Percentiles rank a stretch among this genome's conserved stretches.
phyloP scores from a whole-genome alignment of 495 filamentous ascomycete species.

The Copromyces sp. region DNA sequence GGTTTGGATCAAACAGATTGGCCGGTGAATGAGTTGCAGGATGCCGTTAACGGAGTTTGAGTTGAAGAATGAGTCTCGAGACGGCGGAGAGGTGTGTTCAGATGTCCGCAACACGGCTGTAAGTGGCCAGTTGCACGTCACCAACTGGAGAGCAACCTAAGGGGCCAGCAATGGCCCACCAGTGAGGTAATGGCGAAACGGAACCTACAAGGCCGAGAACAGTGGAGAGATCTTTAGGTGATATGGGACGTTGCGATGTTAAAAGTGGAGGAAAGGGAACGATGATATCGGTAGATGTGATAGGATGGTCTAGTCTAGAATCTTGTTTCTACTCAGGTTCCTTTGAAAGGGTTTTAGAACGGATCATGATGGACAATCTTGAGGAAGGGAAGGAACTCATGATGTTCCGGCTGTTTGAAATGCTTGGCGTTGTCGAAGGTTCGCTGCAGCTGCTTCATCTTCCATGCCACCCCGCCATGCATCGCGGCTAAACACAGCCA shows the following conservation, averaged over 20 bases:
- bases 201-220: not conserved
- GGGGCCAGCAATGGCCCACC: not conserved
- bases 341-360: not conserved
- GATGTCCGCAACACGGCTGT: not conserved
- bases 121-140: slow-evolving; percentile 6
- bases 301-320: not conserved
- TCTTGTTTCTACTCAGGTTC: not conserved
- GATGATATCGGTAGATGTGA: not conserved
- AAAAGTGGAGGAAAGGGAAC: not conserved
- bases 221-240: not conserved
- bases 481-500: not conserved
- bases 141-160: not conserved
- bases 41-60: not conserved
- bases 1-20: not conserved
- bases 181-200: not conserved
- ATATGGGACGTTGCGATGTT: not conserved
- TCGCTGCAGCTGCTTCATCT: not conserved
- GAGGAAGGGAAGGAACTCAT: not conserved
- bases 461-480: not conserved
- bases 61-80: not conserved
- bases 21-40: not conserved
- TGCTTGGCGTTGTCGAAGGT: not conserved
- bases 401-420: not conserved
- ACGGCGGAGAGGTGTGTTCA: not conserved
- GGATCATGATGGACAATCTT: not conserved